Evolutionary conservation across 805 yeast genomes (phyloP).

Genomic region (Saccharomyces mikatae): DNA sequence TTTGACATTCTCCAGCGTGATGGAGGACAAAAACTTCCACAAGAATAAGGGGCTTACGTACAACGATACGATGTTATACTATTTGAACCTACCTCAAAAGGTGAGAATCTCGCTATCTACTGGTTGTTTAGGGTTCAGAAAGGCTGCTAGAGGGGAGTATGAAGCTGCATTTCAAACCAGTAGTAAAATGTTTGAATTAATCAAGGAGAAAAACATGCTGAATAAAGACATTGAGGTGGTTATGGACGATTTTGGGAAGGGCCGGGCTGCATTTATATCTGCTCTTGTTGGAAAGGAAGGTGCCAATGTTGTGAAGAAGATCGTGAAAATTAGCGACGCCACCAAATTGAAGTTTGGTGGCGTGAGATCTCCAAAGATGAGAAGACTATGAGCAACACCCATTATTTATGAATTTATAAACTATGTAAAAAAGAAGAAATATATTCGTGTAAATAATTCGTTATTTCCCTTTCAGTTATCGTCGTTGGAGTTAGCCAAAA

Average conservation of each 20-base stretch:
- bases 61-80: slow-evolving; percentile 68
- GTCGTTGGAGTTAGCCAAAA: slow-evolving; percentile 36
- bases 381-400: slow-evolving; percentile 47
- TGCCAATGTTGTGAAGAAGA: slow-evolving; percentile 49
- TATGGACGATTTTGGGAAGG: slow-evolving; percentile 78
- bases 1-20: slow-evolving; percentile 63
- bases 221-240: slow-evolving; percentile 66
- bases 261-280: slow-evolving; percentile 76
- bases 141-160: slow-evolving; percentile 83
- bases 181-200: slow-evolving; percentile 59
- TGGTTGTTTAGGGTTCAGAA: slow-evolving; percentile 83
- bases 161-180: slow-evolving; percentile 89
- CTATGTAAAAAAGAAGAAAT: not conserved
- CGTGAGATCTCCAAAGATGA: slow-evolving; percentile 69
- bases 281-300: slow-evolving; percentile 91
- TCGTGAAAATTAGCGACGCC: slow-evolving; percentile 65
- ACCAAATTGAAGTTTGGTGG: slow-evolving; percentile 91
- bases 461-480: slow-evolving; percentile 5
- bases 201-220: slow-evolving; percentile 53
- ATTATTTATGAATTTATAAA: not conserved
- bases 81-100: slow-evolving; percentile 71
- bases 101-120: slow-evolving; percentile 62
- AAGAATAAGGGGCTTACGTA: slow-evolving; percentile 45
- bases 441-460: not conserved
- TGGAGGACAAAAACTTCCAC: slow-evolving; percentile 53